Evolutionary conservation across 306 rosid species (phyloP).

Genomic region (Sophora flavescens): DNA sequence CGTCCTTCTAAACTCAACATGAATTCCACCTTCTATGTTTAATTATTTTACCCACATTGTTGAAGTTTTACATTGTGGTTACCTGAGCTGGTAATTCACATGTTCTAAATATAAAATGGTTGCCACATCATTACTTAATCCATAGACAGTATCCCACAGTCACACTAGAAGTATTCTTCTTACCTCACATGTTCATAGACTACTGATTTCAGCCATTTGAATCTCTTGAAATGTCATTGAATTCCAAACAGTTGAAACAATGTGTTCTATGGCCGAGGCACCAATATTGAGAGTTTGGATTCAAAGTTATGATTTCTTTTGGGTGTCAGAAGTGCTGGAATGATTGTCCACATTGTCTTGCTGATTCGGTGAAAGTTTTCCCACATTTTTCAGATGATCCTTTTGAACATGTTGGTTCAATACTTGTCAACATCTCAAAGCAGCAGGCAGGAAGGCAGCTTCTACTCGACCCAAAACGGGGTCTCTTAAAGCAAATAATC

Average conservation of each 20-base stretch:
- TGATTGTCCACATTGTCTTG: neutral
- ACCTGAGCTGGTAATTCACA: neutral
- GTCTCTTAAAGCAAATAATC: slow-evolving; percentile 84
- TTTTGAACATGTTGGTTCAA: slow-evolving; percentile 93
- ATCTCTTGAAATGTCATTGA: slow-evolving; percentile 15
- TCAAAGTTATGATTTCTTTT: slow-evolving; percentile 1
- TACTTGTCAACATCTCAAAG: slow-evolving; percentile 90
- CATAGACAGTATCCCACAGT: neutral
- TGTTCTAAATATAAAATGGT: neutral
- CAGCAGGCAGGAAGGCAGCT: slow-evolving; percentile 85
- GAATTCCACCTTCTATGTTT: neutral
- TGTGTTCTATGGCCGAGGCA: slow-evolving; percentile 15
- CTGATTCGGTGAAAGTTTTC: slow-evolving; percentile 36
- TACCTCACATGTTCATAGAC: neutral
- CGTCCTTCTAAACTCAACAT: slow-evolving; percentile 40
- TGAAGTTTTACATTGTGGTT: neutral
- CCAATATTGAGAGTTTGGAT: neutral
- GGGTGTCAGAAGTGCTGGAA: neutral
- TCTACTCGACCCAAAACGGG: slow-evolving; percentile 84
- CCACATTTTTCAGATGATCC: slow-evolving; percentile 72
- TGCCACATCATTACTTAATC: neutral
- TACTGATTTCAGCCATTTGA: slow-evolving; percentile 6
- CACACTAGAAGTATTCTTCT: neutral
- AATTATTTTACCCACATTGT: neutral
- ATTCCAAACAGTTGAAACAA: slow-evolving; percentile 1